phyloP scores from a whole-genome alignment of 176 grass and related monocot genomes.

The Pharus latifolius region DNA sequence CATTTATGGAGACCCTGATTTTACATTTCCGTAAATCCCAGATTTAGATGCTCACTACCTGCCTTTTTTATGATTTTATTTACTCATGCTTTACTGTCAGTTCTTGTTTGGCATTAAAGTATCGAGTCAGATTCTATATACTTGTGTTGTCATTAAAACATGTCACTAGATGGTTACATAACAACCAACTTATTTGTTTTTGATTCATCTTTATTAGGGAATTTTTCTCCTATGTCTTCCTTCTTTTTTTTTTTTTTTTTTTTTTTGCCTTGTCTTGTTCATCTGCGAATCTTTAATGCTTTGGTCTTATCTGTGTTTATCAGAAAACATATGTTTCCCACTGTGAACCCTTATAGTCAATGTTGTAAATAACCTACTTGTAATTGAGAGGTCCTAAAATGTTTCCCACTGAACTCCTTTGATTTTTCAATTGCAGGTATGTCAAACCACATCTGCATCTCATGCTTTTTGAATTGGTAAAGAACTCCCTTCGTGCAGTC shows the following conservation, averaged over 20 bases:
- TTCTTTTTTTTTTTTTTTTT: neutral
- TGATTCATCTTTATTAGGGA: too few relatives aligned
- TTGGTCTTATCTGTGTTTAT: neutral
- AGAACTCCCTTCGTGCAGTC: constrained; percentile 96
- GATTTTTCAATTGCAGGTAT: constrained; percentile 42
- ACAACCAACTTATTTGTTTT: neutral
- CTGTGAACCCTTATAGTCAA: neutral
- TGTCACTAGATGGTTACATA: neutral
- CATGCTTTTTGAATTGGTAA: constrained; percentile 92
- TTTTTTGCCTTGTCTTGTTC: neutral
- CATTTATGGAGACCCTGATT: constrained; percentile 81
- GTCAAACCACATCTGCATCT: constrained; percentile 83
- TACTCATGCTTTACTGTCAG: neutral
- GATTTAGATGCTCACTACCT: neutral
- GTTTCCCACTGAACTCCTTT: neutral
- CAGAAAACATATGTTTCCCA: neutral
- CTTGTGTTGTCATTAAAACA: neutral
- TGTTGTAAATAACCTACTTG: neutral
- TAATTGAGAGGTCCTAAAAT: neutral
- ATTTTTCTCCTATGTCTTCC: neutral
- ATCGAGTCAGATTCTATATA: neutral
- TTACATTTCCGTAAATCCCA: constrained; percentile 77
- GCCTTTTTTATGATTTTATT: neutral
- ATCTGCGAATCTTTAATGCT: neutral
- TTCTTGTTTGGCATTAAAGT: neutral